Base-by-base conservation (phyloP, 2,329 filamentous ascomycete genomes). In the Exophiala sideris region DNA sequence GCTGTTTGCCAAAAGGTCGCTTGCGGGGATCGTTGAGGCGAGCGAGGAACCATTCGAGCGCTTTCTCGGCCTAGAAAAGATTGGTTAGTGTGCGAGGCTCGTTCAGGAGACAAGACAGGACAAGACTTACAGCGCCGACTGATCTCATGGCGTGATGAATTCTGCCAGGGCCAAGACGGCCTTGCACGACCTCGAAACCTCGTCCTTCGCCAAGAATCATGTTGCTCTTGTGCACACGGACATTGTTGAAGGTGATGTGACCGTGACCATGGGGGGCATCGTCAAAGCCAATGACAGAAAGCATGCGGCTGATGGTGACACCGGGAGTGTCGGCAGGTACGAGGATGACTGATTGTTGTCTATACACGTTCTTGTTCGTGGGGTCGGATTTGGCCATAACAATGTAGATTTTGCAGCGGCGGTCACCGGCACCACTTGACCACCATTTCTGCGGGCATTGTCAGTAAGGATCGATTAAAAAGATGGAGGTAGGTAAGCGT, bases 201-300 rank as follows among this genome's bases (percentile, higher is more conserved):
- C 89, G 85, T 61, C 94, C 94, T 71, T 94, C 89, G 57, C 94
- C 92, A 3, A 99, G 86, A 9, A 97, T 88, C 67, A 99, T 86
- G 76, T 89, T 94, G 56, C 56, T 59, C 32, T 79, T 84, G 6
- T 92, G 92, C 0, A 99, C 89, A 55, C 92, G 88, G 59, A 97
- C 94, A 69, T 97, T 87, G 55, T 85, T 79, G 75, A 99, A 97
- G 34, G 78, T 82, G 68, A 99, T 84, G 73, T 99, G 92, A 41
- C 91, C 94, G 75, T 99, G 94, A 52, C 94, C 94, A 71, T 99
- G 94, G 2, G 94, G 94, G n/a, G 94, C 94, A 66, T 99, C 94
- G 70, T 97, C 94, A 74, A 91, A 97, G 54, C 94, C 94, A 73
- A 95, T 96, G 61, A 97, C 92, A 47, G 81, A 87, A 51, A 99